These are phyloP conservation scores for Botryosphaeria agaves DNA, from an alignment of 2,329 filamentous ascomycete genomes.

Conservation along the genomic window DNA sequence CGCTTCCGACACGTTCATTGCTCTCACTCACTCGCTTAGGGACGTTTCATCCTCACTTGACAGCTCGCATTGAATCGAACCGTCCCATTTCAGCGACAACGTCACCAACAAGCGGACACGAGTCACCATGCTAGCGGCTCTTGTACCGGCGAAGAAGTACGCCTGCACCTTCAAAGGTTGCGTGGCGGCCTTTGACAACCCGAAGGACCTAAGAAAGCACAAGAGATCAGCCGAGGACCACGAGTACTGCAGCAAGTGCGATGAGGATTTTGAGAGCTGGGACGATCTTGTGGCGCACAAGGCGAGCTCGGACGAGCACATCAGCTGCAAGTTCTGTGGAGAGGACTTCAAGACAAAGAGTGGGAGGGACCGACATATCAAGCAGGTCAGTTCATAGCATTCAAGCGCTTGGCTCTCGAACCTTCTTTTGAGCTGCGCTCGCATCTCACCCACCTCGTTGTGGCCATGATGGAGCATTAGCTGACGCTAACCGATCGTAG, in stretches of 20 bases:
- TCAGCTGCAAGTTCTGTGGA: conserved; percentile 28
- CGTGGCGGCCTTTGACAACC: conserved; percentile 28
- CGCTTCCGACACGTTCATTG: too few species aligned
- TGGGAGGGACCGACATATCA: conserved; percentile 35
- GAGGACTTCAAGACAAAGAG: conserved; percentile 35
- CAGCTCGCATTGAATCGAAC: too few species aligned
- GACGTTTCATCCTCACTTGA: too few species aligned
- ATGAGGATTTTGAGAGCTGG: conserved; percentile 17
- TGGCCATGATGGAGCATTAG: too few species aligned
- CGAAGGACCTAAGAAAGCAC: conserved; percentile 31
- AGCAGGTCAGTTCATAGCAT: conserved; percentile 24
- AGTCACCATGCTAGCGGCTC: conserved; percentile 9
- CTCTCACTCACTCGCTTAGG: too few species aligned
- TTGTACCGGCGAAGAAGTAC: conserved; percentile 10
- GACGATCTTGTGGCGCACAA: conserved; percentile 14
- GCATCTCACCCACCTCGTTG: too few species aligned
- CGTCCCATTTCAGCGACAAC: too few species aligned
- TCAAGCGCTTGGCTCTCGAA: too few species aligned
- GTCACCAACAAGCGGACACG: too few species aligned
- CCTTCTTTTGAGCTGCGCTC: too few species aligned
- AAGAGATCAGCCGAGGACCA: conserved; percentile 27
- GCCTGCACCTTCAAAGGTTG: conserved; percentile 23
- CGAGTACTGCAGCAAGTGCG: conserved; percentile 28
- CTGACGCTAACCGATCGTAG: conserved; percentile 12
- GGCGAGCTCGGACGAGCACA: conserved; percentile 7